Evolutionary conservation across 2,329 filamentous ascomycete genomes (phyloP), one percentile per base, ranked within the genome.

Genomic region (Hymenoscyphus albidus): DNA sequence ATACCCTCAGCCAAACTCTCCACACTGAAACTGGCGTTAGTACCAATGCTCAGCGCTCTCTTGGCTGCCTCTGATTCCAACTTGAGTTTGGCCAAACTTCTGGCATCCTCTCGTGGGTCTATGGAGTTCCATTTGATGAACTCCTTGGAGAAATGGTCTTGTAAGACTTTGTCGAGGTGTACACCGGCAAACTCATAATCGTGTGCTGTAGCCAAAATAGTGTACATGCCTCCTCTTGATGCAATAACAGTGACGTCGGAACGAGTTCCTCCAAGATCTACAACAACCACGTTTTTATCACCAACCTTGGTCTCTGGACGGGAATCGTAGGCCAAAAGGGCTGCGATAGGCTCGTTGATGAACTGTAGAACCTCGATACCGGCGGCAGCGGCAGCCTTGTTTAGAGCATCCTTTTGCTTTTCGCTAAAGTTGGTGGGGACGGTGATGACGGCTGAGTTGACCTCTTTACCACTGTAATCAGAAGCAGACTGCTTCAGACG

Each of bases 61-160:
- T 96, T 97, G 72, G 93, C 89, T 59, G 88, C 85, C 80, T 99
- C 95, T 69, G 92, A 86, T 82, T 98, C 95, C 58, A 93, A 84
- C 79, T 92, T 94, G 70, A 99, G 83, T 85, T 98, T 99, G 67
- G 95, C 93, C 72, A 97, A 81, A 73, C 90, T 90, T 73, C 88
- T 88, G 63, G 88, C 83, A 76, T 95, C 92, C 75, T 88, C 85
- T 71, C 93, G 86, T 27, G 95, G 95, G 78, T 98, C 95, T 64
- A 86, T 86, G 42, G 78, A 79, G 81, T 98, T 87, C 85, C 96
- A 97, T 86, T 99, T 98, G 75, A 95, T 85, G 81, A 99, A 99
- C 80, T 99, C 95, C 84, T 99, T 99, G 72, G 94, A 91, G 73
- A 98, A 97, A 83, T 97, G 89, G 77, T 99, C 94, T 77, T 97